Base-by-base conservation (phyloP, 306 rosid genomes). In the Carpinus fangiana region DNA sequence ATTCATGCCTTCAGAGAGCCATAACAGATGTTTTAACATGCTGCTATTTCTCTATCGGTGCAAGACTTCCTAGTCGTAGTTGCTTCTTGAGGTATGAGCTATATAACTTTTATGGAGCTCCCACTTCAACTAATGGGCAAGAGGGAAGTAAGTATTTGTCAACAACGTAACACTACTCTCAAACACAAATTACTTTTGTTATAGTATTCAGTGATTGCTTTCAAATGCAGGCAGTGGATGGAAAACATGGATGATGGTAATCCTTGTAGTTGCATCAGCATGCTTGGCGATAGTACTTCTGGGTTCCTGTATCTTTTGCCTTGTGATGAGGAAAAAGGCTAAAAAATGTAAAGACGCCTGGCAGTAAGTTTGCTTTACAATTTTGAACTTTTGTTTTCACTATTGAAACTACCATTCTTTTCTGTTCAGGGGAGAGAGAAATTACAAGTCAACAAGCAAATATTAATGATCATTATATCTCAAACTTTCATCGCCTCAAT, bases 61-160 rank as follows among this genome's bases (percentile, higher is more conserved):
- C 89, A 0, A 83, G 96, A 78, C 86, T 89, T 78, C 38, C 82
- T 43, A 81, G 89, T 46, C 89, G 79, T 72, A 88, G 89, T 82
- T 91, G 93, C 77, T 89, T 21, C 59, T 62, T 89, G 75, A 83
- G 96, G 84, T 89, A 88, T 78, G 92, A 91, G 57, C 74, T 89
- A 6, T 91, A 91, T 71, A 10, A 76, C 4, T 91, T 89, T 76
- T 86, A 91, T 43, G 23, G n/a, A 3, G 68, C 76, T 18, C 11
- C 66, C 50, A 4, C 0, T 72, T 41, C 91, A 64, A 18, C 87
- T 16, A 78, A 64, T 1, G 81, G 14, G 36, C 46, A 54, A 68
- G 23, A 53, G 17, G 74, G 47, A 51, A 86, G 91, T 89, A 89
- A 80, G 76, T 45, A 46, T 59, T 59, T 55, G 6, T 16, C 34